Percentiles rank a stretch among this genome's conserved stretches.
These are phyloP conservation scores for Vigna trinervia DNA, from an alignment of 306 rosid genomes.

Conservation along the genomic window DNA sequence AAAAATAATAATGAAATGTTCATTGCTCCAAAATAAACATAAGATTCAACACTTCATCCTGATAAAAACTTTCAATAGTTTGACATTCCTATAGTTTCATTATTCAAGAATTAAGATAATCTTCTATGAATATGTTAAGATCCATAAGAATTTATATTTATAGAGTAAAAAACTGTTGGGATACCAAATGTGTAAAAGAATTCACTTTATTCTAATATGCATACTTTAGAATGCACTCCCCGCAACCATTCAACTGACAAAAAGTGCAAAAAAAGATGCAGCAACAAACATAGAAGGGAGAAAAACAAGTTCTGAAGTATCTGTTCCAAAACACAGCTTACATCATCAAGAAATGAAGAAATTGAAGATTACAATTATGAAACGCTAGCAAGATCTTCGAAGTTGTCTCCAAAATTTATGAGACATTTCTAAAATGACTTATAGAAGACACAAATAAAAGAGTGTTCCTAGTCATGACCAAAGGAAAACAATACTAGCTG, in stretches of 20 bases:
- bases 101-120: constrained; percentile 15
- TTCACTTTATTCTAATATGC: constrained; percentile 10
- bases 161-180: not conserved
- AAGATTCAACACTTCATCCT: constrained; percentile 9
- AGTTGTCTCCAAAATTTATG: constrained; percentile 10
- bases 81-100: constrained; percentile 21
- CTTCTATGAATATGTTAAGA: constrained; percentile 17
- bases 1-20: constrained; percentile 21
- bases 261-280: not conserved
- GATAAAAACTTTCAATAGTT: constrained; percentile 23
- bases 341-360: not conserved
- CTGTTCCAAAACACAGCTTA: constrained; percentile 30
- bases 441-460: not conserved
- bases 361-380: not conserved
- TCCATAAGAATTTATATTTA: not conserved
- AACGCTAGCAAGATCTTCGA: not conserved
- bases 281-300: not conserved
- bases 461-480: not conserved
- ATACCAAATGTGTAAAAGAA: not conserved
- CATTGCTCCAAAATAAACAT: constrained; percentile 17
- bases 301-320: constrained; percentile 8
- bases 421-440: not conserved
- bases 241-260: constrained; percentile 2
- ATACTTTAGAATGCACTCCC: constrained; percentile 5
- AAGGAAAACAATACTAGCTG: not conserved